Base-by-base conservation (phyloP, 257 asterid genomes). In the Petunia axillaris region DNA sequence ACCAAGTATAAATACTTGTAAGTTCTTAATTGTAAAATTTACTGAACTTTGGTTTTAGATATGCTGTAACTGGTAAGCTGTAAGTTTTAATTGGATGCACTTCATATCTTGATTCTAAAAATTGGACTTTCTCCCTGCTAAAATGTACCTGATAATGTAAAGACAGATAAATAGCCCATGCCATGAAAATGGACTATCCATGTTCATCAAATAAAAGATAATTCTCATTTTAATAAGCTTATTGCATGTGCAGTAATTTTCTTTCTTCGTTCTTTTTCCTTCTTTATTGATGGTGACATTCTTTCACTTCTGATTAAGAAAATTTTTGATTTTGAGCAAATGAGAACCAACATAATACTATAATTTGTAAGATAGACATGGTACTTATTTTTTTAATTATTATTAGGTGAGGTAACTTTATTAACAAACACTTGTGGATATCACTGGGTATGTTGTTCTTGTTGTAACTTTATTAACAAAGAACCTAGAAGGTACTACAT, bases 251-350 rank as follows among this genome's bases (percentile, higher is more conserved):
- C 3, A 5, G 2, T n/a, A 35, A 25, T 71, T 25, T 14, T 71
- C 50, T 11, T 8, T 36, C 35, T 35, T 71, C 48, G 76, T 79
- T 79, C 73, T 57, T 85, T 83, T 16, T 75, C 64, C 68, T 78
- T 67, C 81, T 60, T 71, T 48, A 48, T 71, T 46, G 77, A 46
- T 71, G 2, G 44, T 48, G 16, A 5, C 10, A 46, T 4, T 10
- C 44, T 0, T 71, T 59, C 77, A 25, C 44, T 25, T 38, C 50
- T 85, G 57, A 43, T 58, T 10, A 71, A 48, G 11, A 48, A 71
- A 6, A 71, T 48, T 25, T 25, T 64, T 60, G 60, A 25, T 48
- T 37, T 15, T 48, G 44, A 10, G 77, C 44, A 41, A 63, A 66
- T 75, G 79, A 80, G 68, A 83, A 53, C 8, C 54, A 25, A 46